Percentiles rank a stretch among this genome's conserved stretches.
Evolutionary conservation across 2,329 filamentous ascomycete genomes (phyloP).

Genomic region (Xylaria sp.): DNA sequence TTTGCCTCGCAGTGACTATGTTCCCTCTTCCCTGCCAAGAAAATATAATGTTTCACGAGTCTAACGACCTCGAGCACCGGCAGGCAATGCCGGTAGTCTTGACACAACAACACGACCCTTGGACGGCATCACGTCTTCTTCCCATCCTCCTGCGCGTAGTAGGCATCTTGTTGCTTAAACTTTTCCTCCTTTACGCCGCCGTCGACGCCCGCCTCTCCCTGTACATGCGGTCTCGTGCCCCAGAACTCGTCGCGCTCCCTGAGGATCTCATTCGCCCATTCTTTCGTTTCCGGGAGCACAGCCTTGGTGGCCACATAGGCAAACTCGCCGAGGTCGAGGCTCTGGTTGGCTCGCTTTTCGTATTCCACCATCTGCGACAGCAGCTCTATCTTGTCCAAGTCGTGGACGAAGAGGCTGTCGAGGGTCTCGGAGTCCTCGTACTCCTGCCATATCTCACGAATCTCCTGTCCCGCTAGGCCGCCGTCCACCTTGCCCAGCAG

Average conservation of each 20-base stretch:
- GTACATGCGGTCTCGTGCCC: conserved; percentile 53
- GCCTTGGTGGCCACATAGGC: conserved; percentile 75
- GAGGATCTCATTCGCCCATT: conserved; percentile 78
- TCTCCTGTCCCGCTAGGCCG: conserved; percentile 68
- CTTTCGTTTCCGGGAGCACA: conserved; percentile 74
- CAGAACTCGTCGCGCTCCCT: conserved; percentile 76
- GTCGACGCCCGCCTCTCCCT: conserved; percentile 48
- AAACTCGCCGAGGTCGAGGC: conserved; percentile 84
- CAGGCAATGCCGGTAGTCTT: background rate
- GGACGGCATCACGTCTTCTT: conserved; percentile 1
- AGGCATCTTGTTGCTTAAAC: conserved; percentile 50
- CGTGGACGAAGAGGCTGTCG: conserved; percentile 89
- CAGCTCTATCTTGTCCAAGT: conserved; percentile 96
- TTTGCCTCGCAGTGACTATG: background rate
- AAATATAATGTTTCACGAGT: background rate
- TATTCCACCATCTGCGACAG: conserved; percentile 96
- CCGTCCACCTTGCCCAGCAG: conserved; percentile 76
- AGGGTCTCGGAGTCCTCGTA: conserved; percentile 87
- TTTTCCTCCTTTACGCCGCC: conserved; percentile 44
- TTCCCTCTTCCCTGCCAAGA: background rate
- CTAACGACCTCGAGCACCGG: background rate
- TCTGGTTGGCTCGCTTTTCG: conserved; percentile 69
- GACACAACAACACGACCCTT: no score
- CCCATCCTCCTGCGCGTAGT: conserved; percentile 44
- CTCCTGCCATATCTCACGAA: conserved; percentile 86